These are phyloP conservation scores for Paramyrothecium sp. DNA, from an alignment of 2,329 filamentous ascomycete species.

Conservation along the genomic window DNA sequence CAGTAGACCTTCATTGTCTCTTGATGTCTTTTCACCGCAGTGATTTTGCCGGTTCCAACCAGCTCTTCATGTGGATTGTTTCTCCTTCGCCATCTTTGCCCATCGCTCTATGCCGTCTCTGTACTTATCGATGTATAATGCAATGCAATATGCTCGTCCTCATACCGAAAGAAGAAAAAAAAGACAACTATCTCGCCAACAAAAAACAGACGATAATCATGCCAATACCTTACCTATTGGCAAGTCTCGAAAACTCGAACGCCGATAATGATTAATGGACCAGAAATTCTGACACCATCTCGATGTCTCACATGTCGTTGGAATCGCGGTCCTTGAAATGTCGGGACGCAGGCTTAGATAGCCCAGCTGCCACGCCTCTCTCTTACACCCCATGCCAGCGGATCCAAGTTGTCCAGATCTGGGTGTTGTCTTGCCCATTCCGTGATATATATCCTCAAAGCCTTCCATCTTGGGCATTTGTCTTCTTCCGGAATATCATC, in stretches of 20 bases:
- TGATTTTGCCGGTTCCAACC: not conserved
- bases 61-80: not conserved
- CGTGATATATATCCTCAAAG: constrained; percentile 76
- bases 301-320: too few relatives aligned
- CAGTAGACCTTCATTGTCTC: too few relatives aligned
- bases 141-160: not conserved
- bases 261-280: not conserved
- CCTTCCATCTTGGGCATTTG: constrained; percentile 75
- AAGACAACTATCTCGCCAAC: not conserved
- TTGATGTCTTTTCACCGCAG: not conserved
- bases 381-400: constrained; percentile 66
- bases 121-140: not conserved
- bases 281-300: not conserved
- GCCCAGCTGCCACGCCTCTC: constrained; percentile 73
- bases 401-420: constrained; percentile 59
- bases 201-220: not conserved
- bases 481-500: constrained; percentile 41
- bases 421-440: constrained; percentile 92
- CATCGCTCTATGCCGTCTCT: not conserved
- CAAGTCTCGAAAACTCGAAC: not conserved
- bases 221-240: not conserved
- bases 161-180: not conserved
- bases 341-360: constrained; percentile 37
- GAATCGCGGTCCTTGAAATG: too few relatives aligned
- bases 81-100: not conserved